Percentiles rank a stretch among this genome's conserved stretches.
phyloP scores from a whole-genome alignment of 176 grass and related monocot genomes.

The Melocanna baccifera region DNA sequence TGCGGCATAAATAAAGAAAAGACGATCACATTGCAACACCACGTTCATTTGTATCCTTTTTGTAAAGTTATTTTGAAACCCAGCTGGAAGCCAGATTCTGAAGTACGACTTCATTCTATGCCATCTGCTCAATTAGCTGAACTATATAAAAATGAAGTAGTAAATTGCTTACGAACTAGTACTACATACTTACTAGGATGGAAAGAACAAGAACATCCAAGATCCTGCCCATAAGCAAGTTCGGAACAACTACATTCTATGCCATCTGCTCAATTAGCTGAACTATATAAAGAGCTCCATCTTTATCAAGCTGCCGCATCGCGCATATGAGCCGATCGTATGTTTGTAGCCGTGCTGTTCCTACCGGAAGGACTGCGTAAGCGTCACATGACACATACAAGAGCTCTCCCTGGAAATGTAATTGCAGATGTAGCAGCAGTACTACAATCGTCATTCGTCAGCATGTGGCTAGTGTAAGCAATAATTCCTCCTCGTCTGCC shows the following conservation, averaged over 20 bases:
- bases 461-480: not conserved
- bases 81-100: not conserved
- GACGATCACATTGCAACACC: not conserved
- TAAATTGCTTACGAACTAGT: not conserved
- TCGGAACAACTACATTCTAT: not conserved
- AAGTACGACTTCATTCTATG: not conserved
- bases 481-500: conserved; percentile 7
- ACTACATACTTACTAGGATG: not conserved
- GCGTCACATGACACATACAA: not conserved
- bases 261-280: not conserved
- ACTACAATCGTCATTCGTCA: not conserved
- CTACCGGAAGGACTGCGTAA: not conserved
- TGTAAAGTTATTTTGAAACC: not conserved
- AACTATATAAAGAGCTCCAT: not conserved
- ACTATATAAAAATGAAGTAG: not conserved
- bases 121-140: not conserved
- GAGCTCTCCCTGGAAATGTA: not conserved
- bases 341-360: not conserved
- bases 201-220: not conserved
- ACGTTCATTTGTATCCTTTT: not conserved
- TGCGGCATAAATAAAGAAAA: not conserved
- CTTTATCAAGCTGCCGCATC: not conserved
- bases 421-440: not conserved
- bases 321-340: not conserved
- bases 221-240: not conserved